A percentile compares a stretch with the other conserved stretches of the same genome.
These are phyloP conservation scores for Artemisia annua DNA, from an alignment of 129 eudicot genomes.

Conservation along the genomic window DNA sequence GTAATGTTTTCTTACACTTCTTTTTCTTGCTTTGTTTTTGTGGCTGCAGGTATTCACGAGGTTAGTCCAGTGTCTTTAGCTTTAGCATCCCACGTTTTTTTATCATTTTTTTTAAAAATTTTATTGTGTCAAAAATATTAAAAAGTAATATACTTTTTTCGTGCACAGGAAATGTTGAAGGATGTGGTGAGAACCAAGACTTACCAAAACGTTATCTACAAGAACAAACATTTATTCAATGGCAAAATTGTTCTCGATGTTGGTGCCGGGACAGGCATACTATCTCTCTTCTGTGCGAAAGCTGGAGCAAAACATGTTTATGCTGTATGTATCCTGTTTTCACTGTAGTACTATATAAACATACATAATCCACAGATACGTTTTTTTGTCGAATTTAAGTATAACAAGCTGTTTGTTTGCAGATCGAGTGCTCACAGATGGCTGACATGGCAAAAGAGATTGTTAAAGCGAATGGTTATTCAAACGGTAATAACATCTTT, in stretches of 20 bases:
- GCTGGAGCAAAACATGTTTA: constrained; percentile 98
- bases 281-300: constrained; percentile 98
- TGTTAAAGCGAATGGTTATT: constrained; percentile 74
- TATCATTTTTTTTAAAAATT: too few relatives aligned
- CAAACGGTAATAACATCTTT: constrained; percentile 56
- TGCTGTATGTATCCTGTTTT: constrained; percentile 58
- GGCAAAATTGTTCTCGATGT: constrained; percentile 97
- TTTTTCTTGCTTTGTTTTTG: background rate
- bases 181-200: constrained; percentile 94
- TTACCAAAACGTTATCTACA: constrained; percentile 88
- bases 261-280: constrained; percentile 99
- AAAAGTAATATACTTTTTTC: too few relatives aligned
- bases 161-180: constrained; percentile 93
- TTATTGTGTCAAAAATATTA: too few relatives aligned
- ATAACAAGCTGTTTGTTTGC: constrained; percentile 3
- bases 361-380: background rate
- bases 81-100: too few relatives aligned
- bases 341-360: background rate
- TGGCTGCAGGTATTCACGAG: constrained; percentile 25
- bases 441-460: constrained; percentile 93
- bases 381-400: background rate
- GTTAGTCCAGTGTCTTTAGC: background rate
- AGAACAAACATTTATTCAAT: constrained; percentile 76
- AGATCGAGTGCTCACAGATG: constrained; percentile 99
- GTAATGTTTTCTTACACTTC: constrained; percentile 1